Conservation (phyloP, 768 basidiomycete genomes). For the Dendrothele bispora region DNA sequence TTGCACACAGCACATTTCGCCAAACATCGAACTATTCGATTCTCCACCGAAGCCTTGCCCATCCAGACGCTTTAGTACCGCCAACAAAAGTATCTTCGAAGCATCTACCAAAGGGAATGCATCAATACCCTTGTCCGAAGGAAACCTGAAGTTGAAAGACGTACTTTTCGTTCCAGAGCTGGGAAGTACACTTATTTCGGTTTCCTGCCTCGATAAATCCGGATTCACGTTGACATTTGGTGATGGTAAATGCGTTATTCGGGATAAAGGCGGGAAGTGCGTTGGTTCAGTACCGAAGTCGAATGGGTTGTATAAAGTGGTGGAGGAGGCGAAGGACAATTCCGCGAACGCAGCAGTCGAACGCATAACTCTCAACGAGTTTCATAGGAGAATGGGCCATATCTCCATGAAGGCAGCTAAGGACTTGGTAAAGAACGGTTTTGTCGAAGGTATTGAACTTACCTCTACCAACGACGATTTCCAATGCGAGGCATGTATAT, state of each 20-base stretch:
- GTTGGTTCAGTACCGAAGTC: conserved; percentile 23
- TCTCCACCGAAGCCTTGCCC: too few relatives aligned
- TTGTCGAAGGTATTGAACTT: conserved; percentile 29
- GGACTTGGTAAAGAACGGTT: conserved; percentile 23
- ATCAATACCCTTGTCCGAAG: too few relatives aligned
- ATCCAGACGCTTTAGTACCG: too few relatives aligned
- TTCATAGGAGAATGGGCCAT: conserved; percentile 36
- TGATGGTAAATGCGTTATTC: conserved; percentile 17
- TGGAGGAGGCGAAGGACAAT: conserved; percentile 16
- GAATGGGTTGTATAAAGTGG: conserved; percentile 21
- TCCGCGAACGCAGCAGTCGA: conserved; percentile 12
- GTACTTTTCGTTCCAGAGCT: too few relatives aligned
- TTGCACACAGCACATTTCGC: too few relatives aligned
- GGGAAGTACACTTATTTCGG: conserved; percentile 35
- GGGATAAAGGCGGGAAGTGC: conserved; percentile 6
- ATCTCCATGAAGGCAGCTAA: conserved; percentile 23
- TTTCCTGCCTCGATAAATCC: conserved; percentile 33
- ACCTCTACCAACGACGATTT: conserved; percentile 13
- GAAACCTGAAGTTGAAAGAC: too few relatives aligned
- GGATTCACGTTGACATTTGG: conserved; percentile 27
- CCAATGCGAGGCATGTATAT: conserved; percentile 43
- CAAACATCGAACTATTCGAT: too few relatives aligned
- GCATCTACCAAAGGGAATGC: too few relatives aligned
- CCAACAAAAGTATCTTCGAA: too few relatives aligned
- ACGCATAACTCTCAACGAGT: conserved; percentile 23